Evolutionary conservation across 495 filamentous ascomycete genomes (phyloP).

Genomic region (Neurospora sp.): DNA sequence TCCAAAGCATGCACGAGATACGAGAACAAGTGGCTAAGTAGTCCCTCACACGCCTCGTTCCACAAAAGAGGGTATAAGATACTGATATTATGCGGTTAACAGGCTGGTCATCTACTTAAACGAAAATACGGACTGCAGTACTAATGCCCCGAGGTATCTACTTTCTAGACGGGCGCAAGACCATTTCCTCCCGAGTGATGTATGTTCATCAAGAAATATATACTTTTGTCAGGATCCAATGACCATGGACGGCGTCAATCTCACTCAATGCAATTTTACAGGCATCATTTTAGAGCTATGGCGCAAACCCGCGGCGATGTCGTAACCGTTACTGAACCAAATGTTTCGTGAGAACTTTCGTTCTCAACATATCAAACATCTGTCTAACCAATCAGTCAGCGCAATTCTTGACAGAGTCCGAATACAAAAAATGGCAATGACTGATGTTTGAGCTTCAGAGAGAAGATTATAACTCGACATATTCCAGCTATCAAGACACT

Average conservation of each 20-base stretch:
- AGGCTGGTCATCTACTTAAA: not conserved
- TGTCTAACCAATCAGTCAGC: not conserved
- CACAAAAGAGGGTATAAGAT: not conserved
- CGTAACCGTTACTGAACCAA: not conserved
- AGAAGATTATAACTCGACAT: conserved; percentile 55
- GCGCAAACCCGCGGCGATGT: not conserved
- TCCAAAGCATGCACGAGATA: not conserved
- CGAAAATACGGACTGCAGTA: not conserved
- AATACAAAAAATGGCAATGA: not conserved
- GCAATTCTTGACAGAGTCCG: not conserved
- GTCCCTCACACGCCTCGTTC: not conserved
- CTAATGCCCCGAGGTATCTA: not conserved
- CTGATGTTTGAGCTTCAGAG: conserved; percentile 35
- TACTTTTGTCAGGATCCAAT: not conserved
- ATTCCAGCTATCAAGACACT: conserved; percentile 22
- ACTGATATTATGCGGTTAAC: not conserved
- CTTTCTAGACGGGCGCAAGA: not conserved
- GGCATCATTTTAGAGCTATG: not conserved
- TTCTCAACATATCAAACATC: not conserved
- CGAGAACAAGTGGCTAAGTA: not conserved
- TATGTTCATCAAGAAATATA: not conserved
- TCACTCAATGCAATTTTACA: not conserved
- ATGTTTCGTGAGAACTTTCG: not conserved
- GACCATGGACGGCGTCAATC: not conserved
- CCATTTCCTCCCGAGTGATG: not conserved